phyloP scores from a whole-genome alignment of 768 basidiomycete species.

The Suillus subaureus region DNA sequence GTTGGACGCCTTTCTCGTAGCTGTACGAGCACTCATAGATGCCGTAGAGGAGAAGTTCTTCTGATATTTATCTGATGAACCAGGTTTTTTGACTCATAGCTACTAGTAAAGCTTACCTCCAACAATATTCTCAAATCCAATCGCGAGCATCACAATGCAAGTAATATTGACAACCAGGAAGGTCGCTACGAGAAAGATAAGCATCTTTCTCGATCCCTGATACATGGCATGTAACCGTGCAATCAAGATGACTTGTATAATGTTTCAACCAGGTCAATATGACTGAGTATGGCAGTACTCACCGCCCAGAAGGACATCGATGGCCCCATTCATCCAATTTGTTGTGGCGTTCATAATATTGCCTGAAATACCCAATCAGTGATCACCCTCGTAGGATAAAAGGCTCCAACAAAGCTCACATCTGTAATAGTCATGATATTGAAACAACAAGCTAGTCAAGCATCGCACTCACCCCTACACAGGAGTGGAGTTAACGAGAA shows the following conservation, averaged over 20 bases:
- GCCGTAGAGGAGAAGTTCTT: background rate
- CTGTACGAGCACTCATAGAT: background rate
- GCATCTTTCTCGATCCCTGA: background rate
- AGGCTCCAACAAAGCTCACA: background rate
- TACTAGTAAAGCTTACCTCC: background rate
- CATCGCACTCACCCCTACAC: background rate
- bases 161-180: background rate
- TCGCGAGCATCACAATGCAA: background rate
- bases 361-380: background rate
- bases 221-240: conserved; percentile 1
- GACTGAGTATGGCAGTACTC: background rate
- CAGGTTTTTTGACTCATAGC: background rate
- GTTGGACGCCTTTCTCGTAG: background rate
- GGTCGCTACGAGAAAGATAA: background rate
- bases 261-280: background rate
- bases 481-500: background rate
- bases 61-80: background rate
- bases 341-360: background rate
- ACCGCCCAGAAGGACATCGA: background rate
- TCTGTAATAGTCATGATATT: background rate
- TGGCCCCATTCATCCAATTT: background rate
- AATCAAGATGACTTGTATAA: background rate
- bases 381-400: background rate
- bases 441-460: background rate
- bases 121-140: background rate